These are phyloP conservation scores for Stereocaulon alpinum DNA, from an alignment of 495 filamentous ascomycete species.

Conservation along the genomic window DNA sequence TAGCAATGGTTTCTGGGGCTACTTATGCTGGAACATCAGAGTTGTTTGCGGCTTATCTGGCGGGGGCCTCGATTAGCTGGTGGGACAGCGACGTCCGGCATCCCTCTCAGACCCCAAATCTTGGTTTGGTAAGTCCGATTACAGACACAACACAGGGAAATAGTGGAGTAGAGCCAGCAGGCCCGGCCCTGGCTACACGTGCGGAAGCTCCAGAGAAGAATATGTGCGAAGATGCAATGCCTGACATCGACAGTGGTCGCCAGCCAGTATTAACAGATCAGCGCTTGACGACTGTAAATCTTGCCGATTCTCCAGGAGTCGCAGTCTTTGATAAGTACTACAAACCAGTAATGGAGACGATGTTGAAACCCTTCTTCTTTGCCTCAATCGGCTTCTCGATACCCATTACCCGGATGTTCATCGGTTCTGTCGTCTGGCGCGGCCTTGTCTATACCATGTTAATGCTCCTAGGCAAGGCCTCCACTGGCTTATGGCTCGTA, in stretches of 20 bases:
- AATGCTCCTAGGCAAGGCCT: constrained; percentile 56
- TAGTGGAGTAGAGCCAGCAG: neutral
- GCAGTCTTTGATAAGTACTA: neutral
- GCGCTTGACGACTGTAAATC: neutral
- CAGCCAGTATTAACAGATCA: neutral
- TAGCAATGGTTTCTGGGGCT: constrained; percentile 46
- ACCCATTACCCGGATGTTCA: constrained; percentile 61
- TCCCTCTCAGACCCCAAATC: neutral
- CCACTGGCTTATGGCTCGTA: constrained; percentile 55
- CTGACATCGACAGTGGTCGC: neutral
- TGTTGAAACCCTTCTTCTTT: constrained; percentile 66
- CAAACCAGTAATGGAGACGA: neutral
- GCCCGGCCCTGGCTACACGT: neutral
- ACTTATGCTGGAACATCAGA: constrained; percentile 57
- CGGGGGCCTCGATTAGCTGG: constrained; percentile 50
- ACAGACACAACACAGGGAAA: no score
- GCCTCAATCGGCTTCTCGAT: constrained; percentile 74
- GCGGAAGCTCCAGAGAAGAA: neutral
- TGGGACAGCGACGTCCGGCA: constrained; percentile 28
- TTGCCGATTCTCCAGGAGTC: neutral
- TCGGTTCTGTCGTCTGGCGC: constrained; percentile 52
- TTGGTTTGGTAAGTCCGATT: neutral
- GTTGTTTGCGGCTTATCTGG: constrained; percentile 61
- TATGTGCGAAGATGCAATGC: neutral
- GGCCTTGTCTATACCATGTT: constrained; percentile 60